phyloP scores from a whole-genome alignment of 2,329 filamentous ascomycete species.

The Talaromyces marneffei region DNA sequence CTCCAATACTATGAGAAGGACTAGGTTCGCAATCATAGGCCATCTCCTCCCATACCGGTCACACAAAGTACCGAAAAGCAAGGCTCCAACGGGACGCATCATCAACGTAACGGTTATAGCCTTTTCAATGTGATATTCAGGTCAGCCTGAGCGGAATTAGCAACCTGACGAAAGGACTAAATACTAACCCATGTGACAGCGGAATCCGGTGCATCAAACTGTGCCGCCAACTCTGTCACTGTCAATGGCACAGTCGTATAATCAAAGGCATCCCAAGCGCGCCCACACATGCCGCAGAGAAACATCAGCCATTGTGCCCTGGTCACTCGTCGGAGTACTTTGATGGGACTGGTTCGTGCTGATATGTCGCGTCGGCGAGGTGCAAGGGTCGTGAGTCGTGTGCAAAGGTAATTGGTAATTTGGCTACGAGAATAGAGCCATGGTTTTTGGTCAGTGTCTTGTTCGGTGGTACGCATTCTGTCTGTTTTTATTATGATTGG shows the following conservation, averaged over 20 bases:
- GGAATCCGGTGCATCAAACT: slow-evolving; percentile 50
- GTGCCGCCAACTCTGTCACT: slow-evolving; percentile 48
- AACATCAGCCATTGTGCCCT: slow-evolving; percentile 52
- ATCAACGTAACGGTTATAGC: slow-evolving; percentile 57
- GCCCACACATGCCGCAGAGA: slow-evolving; percentile 28
- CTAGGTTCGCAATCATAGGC: slow-evolving; percentile 33
- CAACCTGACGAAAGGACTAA: too few relatives aligned
- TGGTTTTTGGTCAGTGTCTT: neutral
- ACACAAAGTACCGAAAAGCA: slow-evolving; percentile 50
- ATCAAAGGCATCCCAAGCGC: slow-evolving; percentile 62
- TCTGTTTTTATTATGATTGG: neutral
- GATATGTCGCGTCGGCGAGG: slow-evolving; percentile 22
- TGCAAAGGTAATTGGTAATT: slow-evolving; percentile 29
- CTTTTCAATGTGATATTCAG: slow-evolving; percentile 5
- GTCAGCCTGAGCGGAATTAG: neutral
- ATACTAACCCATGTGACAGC: slow-evolving; percentile 55
- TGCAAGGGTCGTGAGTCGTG: slow-evolving; percentile 29
- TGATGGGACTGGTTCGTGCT: slow-evolving; percentile 42
- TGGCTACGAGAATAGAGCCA: slow-evolving; percentile 27
- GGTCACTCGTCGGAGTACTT: slow-evolving; percentile 43
- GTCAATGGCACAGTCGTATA: slow-evolving; percentile 62
- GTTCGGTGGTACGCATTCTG: neutral
- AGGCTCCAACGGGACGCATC: slow-evolving; percentile 53
- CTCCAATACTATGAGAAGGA: slow-evolving; percentile 33
- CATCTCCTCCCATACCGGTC: slow-evolving; percentile 54